Evolutionary conservation across 768 basidiomycete species (phyloP).

Genomic region (Kwoniella europaea): DNA sequence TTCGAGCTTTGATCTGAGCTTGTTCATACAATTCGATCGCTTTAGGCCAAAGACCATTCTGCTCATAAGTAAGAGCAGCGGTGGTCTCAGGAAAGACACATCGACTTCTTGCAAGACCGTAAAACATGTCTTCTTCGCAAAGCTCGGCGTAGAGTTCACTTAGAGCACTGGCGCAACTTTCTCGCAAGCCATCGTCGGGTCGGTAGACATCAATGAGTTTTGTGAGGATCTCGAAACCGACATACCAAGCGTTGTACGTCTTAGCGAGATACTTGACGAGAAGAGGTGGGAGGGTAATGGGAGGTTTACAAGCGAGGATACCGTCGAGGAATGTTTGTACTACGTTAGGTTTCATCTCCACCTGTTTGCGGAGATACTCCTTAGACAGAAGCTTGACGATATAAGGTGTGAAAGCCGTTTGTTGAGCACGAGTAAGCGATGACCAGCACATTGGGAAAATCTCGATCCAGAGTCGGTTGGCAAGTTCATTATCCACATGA

Average conservation of each 20-base stretch:
- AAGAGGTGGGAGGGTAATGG: constrained; percentile 88
- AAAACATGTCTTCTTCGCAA: constrained; percentile 94
- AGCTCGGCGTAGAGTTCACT: constrained; percentile 95
- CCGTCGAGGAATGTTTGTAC: constrained; percentile 87
- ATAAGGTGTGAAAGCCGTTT: constrained; percentile 83
- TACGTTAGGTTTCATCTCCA: constrained; percentile 85
- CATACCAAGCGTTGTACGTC: constrained; percentile 95
- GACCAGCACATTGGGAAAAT: constrained; percentile 86
- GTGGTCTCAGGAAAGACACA: constrained; percentile 89
- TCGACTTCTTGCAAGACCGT: constrained; percentile 91
- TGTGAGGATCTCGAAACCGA: constrained; percentile 81
- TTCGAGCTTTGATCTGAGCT: constrained; percentile 82
- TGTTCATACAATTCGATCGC: constrained; percentile 85
- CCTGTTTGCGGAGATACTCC: constrained; percentile 89
- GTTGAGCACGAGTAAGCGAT: constrained; percentile 82
- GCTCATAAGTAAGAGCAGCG: constrained; percentile 80
- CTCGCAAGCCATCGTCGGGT: constrained; percentile 77
- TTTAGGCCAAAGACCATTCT: constrained; percentile 96
- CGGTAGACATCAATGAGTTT: constrained; percentile 76
- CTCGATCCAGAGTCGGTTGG: constrained; percentile 84
- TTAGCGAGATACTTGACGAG: constrained; percentile 95
- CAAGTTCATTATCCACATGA: constrained; percentile 75
- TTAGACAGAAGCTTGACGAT: constrained; percentile 88
- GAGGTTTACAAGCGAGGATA: constrained; percentile 80
- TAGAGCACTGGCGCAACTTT: constrained; percentile 84